Conservation (phyloP, 2,329 filamentous ascomycete genomes). For the Paecilomyces niveus region DNA sequence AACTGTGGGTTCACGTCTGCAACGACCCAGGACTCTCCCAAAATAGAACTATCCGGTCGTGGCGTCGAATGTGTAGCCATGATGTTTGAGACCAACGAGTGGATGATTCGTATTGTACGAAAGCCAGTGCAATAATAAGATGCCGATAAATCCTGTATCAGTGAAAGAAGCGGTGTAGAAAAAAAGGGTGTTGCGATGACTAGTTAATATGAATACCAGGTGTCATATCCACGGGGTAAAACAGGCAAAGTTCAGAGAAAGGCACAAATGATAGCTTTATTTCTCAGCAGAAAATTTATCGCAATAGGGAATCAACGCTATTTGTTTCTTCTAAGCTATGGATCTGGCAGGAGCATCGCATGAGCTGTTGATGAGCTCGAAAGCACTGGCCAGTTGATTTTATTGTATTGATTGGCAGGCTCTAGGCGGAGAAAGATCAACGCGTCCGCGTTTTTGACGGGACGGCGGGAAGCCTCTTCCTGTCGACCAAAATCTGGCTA, state of each 20-base stretch:
- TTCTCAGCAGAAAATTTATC: not conserved
- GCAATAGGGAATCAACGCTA: not conserved
- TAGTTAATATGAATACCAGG: not conserved
- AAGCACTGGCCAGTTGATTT: not conserved
- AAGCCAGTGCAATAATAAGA: not conserved
- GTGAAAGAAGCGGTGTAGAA: not conserved
- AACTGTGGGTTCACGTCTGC: slow-evolving; percentile 7
- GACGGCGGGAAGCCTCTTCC: not conserved
- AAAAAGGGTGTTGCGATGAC: not conserved
- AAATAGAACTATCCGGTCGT: slow-evolving; percentile 9
- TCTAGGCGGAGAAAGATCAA: not conserved
- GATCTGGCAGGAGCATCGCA: not conserved
- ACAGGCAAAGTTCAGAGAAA: not conserved
- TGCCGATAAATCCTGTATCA: not conserved
- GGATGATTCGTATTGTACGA: not conserved
- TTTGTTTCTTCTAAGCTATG: not conserved
- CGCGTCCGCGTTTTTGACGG: not conserved
- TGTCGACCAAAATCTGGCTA: slow-evolving; percentile 2
- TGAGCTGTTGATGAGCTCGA: not conserved
- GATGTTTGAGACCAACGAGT: not conserved
- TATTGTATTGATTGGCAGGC: not conserved
- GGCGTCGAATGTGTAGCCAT: not conserved
- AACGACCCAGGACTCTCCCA: slow-evolving; percentile 34
- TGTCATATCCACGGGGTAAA: not conserved
- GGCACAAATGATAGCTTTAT: not conserved